Base-by-base conservation (phyloP, 495 filamentous ascomycete species). In the Rhypophila decipiens region DNA sequence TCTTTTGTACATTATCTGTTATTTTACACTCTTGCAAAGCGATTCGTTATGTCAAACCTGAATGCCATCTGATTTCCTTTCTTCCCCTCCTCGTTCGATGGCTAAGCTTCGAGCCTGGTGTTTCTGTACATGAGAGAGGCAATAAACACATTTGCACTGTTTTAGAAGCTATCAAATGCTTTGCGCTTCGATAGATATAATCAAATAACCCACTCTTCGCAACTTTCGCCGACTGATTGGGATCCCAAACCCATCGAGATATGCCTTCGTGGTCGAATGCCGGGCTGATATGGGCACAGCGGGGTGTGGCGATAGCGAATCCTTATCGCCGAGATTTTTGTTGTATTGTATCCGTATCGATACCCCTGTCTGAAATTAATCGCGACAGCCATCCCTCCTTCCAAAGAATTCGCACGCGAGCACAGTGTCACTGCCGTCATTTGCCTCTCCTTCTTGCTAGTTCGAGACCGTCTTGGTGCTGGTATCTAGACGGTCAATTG, bases 221-320 rank as follows among this genome's bases (percentile, higher is more conserved):
- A n/a, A n/a, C n/a, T n/a, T n/a, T n/a, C n/a, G n/a, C n/a, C n/a
- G n/a, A n/a, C n/a, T n/a, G n/a, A n/a, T n/a, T n/a, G n/a, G n/a
- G n/a, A n/a, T n/a, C n/a, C n/a, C n/a, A n/a, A n/a, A n/a, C n/a
- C n/a, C n/a, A n/a, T n/a, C n/a, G n/a, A n/a, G n/a, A n/a, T n/a
- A n/a, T n/a, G n/a, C n/a, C n/a, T n/a, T n/a, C n/a, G n/a, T n/a
- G 10, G 10, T 21, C 3, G 41, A 4, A 29, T 17, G 17, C 41
- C 9, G 10, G 3, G 33, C 3, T 31, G 13, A 18, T 31, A n/a
- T 44, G 15, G 24, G 18, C 17, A 29, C 41, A 44, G 24, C 24
- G 24, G 17, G 41, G 41, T 24, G 41, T 44, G 41, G 24, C 41
- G 41, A 33, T 44, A 44, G 15, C 41, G 41, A 18, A 31, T 11